A percentile compares a stretch with the other conserved stretches of the same genome.
phyloP scores from a whole-genome alignment of 2,329 filamentous ascomycete genomes.

The Magnaporthales sp. region DNA sequence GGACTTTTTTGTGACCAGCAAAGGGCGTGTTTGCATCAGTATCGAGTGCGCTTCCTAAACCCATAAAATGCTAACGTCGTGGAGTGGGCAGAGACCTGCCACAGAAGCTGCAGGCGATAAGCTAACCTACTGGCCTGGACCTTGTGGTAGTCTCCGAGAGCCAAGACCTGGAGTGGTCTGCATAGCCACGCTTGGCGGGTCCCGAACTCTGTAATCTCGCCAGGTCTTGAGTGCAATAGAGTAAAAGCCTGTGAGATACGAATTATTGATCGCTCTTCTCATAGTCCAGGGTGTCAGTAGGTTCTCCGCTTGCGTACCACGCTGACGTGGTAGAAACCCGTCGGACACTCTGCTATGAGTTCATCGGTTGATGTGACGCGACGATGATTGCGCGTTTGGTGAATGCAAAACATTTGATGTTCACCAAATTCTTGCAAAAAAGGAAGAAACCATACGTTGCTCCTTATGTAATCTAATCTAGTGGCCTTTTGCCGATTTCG shows the following conservation, averaged over 20 bases:
- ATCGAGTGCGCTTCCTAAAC: neutral
- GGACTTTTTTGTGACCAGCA: neutral
- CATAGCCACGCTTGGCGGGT: constrained; percentile 1
- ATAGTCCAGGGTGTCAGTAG: neutral
- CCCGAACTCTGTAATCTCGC: neutral
- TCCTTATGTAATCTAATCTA: neutral
- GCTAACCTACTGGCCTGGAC: neutral
- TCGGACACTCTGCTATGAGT: neutral
- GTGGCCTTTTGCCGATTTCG: neutral
- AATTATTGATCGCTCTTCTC: neutral
- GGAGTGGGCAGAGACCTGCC: neutral
- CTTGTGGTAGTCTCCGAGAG: neutral
- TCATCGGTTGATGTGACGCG: neutral
- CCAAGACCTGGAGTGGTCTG: neutral
- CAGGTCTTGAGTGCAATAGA: neutral
- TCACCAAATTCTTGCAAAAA: neutral
- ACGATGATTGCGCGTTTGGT: neutral
- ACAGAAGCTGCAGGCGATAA: neutral
- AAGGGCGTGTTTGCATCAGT: neutral
- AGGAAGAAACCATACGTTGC: neutral
- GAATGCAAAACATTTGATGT: neutral
- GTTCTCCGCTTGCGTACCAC: neutral
- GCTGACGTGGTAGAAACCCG: neutral
- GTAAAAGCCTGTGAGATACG: neutral
- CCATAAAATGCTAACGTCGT: neutral